These are phyloP conservation scores for Claviceps purpurea DNA, from an alignment of 2,329 filamentous ascomycete genomes.

Conservation along the genomic window DNA sequence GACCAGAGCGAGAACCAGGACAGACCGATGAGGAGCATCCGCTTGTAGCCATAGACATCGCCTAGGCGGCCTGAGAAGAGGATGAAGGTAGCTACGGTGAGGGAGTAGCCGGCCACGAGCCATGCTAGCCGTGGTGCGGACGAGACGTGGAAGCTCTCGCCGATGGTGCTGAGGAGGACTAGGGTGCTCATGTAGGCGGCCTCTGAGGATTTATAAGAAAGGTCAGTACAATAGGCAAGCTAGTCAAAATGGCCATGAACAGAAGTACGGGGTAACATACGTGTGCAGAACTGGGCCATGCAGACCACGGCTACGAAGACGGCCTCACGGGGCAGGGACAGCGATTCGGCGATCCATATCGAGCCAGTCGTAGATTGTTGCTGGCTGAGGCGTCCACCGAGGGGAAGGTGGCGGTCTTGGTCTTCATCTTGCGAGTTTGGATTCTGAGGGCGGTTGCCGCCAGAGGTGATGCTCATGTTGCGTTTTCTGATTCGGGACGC, in stretches of 20 bases:
- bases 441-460: not conserved
- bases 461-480: not conserved
- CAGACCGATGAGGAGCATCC: constrained; percentile 38
- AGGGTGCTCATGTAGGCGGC: constrained; percentile 23
- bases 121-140: constrained; percentile 35
- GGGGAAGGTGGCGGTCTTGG: not conserved
- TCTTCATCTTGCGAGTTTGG: not conserved
- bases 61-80: constrained; percentile 43
- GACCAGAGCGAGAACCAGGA: constrained; percentile 42
- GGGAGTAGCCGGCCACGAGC: constrained; percentile 43
- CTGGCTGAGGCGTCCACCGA: not conserved
- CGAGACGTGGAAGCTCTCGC: constrained; percentile 28
- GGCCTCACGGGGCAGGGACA: constrained; percentile 16
- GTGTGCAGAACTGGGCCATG: constrained; percentile 29
- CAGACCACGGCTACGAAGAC: constrained; percentile 30
- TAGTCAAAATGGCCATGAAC: no score
- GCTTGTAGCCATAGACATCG: constrained; percentile 44
- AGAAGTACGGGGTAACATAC: constrained; percentile 7
- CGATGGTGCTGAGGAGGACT: constrained; percentile 34
- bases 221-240: not conserved
- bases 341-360: constrained; percentile 11
- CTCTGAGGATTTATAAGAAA: constrained; percentile 13
- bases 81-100: constrained; percentile 44
- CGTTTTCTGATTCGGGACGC: not conserved
- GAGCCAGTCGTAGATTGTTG: constrained; percentile 4